A percentile compares a stretch with the other conserved stretches of the same genome.
Conservation (phyloP, 2,329 filamentous ascomycete genomes). For the Neofusicoccum cordaticola region DNA sequence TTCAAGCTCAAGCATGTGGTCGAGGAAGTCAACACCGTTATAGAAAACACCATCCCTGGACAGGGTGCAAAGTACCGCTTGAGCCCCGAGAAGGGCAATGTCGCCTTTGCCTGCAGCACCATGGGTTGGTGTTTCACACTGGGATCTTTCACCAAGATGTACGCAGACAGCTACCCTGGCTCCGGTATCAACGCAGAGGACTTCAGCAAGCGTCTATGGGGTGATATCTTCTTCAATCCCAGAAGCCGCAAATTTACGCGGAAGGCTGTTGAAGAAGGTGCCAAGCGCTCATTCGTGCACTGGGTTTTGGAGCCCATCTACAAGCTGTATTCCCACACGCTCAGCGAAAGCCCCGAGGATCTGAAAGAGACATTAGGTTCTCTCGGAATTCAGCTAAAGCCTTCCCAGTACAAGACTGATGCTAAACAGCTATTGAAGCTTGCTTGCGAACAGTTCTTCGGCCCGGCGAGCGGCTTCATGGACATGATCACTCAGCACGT, state of each 20-base stretch:
- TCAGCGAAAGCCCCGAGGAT: constrained; percentile 84
- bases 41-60: constrained; percentile 81
- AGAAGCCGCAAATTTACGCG: constrained; percentile 86
- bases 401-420: constrained; percentile 86
- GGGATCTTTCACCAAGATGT: constrained; percentile 93
- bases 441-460: constrained; percentile 95
- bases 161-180: constrained; percentile 80
- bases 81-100: constrained; percentile 95
- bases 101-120: constrained; percentile 89
- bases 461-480: constrained; percentile 82
- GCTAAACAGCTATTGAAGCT: constrained; percentile 84
- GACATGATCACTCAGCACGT: constrained; percentile 92
- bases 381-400: constrained; percentile 83
- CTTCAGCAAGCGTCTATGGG: constrained; percentile 85
- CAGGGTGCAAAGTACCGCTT: constrained; percentile 75
- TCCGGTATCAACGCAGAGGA: constrained; percentile 67
- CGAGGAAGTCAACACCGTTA: constrained; percentile 94
- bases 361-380: constrained; percentile 74
- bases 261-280: constrained; percentile 75
- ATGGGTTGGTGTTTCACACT: constrained; percentile 98
- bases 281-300: constrained; percentile 85
- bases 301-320: constrained; percentile 97
- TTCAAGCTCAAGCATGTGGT: constrained; percentile 99
- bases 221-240: constrained; percentile 95
- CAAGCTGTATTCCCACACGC: constrained; percentile 93